These are phyloP conservation scores for Fusarium lateritium DNA, from an alignment of 2,329 filamentous ascomycete genomes.

Conservation along the genomic window DNA sequence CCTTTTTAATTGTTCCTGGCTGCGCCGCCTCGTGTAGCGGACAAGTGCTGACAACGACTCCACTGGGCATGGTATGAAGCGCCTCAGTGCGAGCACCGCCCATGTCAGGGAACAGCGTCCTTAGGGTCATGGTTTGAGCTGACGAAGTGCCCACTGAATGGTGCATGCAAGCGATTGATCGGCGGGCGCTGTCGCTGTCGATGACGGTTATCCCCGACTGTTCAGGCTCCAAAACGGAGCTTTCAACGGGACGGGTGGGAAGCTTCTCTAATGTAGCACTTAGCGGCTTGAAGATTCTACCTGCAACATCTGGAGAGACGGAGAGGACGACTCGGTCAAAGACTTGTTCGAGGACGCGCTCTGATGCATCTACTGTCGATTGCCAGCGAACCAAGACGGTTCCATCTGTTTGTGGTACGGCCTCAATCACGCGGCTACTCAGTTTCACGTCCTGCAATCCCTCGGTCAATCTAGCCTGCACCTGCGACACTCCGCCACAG, in stretches of 20 bases:
- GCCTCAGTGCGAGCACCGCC: conserved; percentile 62
- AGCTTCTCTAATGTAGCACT: conserved; percentile 57
- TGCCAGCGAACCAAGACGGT: conserved; percentile 56
- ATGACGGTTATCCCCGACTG: conserved; percentile 1
- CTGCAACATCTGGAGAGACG: conserved; percentile 68
- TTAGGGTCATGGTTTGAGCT: conserved; percentile 55
- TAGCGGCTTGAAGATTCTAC: conserved; percentile 62
- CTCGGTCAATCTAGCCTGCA: conserved; percentile 61
- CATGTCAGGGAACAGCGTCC: conserved; percentile 52
- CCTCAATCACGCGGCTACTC: conserved; percentile 55
- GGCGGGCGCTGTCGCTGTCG: conserved; percentile 19
- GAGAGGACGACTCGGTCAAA: conserved; percentile 70
- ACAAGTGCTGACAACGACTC: conserved; percentile 67
- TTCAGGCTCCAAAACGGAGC: conserved; percentile 57
- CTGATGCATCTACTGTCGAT: conserved; percentile 28
- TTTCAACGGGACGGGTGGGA: conserved; percentile 64
- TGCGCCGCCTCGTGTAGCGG: conserved; percentile 58
- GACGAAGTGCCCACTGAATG: conserved; percentile 44
- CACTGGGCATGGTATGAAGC: conserved; percentile 65
- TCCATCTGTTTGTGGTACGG: conserved; percentile 47
- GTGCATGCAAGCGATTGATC: conserved; percentile 47
- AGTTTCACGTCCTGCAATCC: conserved; percentile 60
- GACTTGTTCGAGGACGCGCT: conserved; percentile 47
- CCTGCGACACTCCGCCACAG: conserved; percentile 63
- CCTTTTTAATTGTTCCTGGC: conserved; percentile 59